Percentiles rank a stretch among this genome's conserved stretches.
Conservation (phyloP, 2,329 filamentous ascomycete species). For the Eutypa lata region DNA sequence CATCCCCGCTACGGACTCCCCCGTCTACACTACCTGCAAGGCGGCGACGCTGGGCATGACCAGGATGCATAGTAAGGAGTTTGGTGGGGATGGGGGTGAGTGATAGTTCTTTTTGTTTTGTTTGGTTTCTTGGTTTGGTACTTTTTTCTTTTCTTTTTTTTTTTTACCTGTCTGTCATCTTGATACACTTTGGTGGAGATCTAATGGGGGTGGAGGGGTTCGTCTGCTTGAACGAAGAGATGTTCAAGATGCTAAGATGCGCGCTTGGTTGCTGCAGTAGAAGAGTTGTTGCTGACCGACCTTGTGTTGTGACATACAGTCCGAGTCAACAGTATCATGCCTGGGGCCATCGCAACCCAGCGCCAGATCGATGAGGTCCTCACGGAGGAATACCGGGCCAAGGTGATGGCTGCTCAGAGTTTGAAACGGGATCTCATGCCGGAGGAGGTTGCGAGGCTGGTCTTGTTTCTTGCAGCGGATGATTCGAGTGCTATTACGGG, state of each 20-base stretch:
- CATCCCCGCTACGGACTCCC: constrained; percentile 29
- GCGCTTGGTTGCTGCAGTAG: no score
- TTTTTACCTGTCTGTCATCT: no score
- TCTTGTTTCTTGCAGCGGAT: constrained; percentile 43
- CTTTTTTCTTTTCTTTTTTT: no score
- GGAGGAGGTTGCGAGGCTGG: constrained; percentile 42
- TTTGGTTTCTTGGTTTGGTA: no score
- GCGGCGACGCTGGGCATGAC: constrained; percentile 38
- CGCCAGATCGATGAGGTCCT: constrained; percentile 41
- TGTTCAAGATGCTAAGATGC: no score
- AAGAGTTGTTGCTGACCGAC: no score
- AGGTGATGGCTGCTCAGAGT: constrained; percentile 37
- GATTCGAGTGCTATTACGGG: constrained; percentile 46
- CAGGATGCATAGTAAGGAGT: constrained; percentile 33
- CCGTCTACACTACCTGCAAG: constrained; percentile 36
- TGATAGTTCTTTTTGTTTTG: no score
- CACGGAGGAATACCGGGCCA: constrained; percentile 36
- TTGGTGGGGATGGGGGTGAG: constrained; percentile 26
- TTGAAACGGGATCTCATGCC: constrained; percentile 39
- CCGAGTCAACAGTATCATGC: constrained; percentile 48
- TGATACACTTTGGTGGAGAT: no score
- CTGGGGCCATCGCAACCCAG: constrained; percentile 44
- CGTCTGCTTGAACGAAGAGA: no score
- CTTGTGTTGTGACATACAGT: constrained; percentile 10
- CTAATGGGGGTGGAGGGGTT: no score